Conservation (phyloP, 2,329 filamentous ascomycete species). For the Tricladium varicosporioides region DNA sequence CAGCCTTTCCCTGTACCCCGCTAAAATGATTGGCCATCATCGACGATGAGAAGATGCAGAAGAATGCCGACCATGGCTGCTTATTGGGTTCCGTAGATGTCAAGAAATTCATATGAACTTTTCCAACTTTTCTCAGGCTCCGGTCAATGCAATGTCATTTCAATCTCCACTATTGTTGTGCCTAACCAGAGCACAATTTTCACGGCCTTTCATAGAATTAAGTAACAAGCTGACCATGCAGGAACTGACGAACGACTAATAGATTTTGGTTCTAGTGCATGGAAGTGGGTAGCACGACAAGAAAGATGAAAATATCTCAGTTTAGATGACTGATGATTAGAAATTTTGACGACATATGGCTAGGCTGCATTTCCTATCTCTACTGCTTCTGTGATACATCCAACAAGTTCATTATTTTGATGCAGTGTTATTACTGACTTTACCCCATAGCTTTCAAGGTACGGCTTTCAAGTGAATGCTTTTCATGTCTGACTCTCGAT, state of each 20-base stretch:
- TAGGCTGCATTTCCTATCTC: not conserved
- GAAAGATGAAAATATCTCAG: not conserved
- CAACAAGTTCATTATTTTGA: not conserved
- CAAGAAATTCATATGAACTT: not conserved
- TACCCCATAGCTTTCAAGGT: not conserved
- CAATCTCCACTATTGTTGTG: no score
- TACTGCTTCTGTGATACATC: not conserved
- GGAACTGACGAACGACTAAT: not conserved
- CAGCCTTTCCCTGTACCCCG: not conserved
- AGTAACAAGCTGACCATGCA: not conserved
- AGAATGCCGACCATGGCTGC: not conserved
- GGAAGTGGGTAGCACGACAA: not conserved
- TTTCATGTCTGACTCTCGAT: not conserved
- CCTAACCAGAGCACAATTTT: not conserved
- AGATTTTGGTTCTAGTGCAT: not conserved
- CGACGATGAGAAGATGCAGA: not conserved
- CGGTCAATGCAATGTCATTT: no score
- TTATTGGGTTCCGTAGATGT: not conserved
- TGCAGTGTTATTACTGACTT: not conserved
- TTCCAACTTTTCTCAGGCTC: not conserved
- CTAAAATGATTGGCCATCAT: not conserved
- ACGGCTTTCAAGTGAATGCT: not conserved
- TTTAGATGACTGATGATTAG: not conserved
- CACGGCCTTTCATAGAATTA: not conserved
- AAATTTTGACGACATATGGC: not conserved